phyloP scores from a whole-genome alignment of 1,284 basidiomycete genomes.

The Cutaneotrichosporon sp. region DNA sequence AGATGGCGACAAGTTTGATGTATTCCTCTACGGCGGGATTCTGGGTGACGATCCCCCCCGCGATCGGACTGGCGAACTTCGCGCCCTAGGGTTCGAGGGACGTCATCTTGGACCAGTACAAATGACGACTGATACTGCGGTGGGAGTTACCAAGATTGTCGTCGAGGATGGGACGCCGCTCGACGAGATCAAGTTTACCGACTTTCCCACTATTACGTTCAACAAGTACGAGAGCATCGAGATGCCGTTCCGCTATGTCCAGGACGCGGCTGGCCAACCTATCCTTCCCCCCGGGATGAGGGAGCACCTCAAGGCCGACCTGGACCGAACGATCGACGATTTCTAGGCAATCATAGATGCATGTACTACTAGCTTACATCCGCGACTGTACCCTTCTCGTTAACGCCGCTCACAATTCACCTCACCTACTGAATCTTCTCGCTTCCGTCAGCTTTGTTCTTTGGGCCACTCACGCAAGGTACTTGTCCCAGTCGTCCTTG shows the following conservation, averaged over 20 bases:
- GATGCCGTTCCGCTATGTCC: constrained; percentile 82
- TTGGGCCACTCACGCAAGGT: constrained; percentile 57
- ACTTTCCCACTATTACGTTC: constrained; percentile 83
- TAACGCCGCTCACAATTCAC: neutral
- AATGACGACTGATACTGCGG: constrained; percentile 98
- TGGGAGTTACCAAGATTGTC: constrained; percentile 86
- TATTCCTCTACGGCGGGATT: constrained; percentile 77
- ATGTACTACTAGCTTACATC: constrained; percentile 11
- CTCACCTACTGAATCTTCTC: constrained; percentile 20
- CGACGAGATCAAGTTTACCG: constrained; percentile 64
- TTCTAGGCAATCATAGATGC: constrained; percentile 29
- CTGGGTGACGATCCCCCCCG: constrained; percentile 52
- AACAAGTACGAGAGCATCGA: constrained; percentile 80
- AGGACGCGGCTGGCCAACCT: constrained; percentile 57
- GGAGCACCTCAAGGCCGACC: constrained; percentile 74
- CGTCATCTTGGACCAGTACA: constrained; percentile 81
- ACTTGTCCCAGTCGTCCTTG: constrained; percentile 79
- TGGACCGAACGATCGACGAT: constrained; percentile 77
- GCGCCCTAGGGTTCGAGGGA: constrained; percentile 78
- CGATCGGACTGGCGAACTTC: constrained; percentile 73
- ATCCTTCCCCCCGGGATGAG: constrained; percentile 87
- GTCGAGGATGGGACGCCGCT: constrained; percentile 70
- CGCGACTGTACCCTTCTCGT: neutral
- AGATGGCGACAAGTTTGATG: constrained; percentile 72
- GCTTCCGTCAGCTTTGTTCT: constrained; percentile 5